Base-by-base conservation (phyloP, 75 land plant genomes). In the Adiantum capillusveneris region DNA sequence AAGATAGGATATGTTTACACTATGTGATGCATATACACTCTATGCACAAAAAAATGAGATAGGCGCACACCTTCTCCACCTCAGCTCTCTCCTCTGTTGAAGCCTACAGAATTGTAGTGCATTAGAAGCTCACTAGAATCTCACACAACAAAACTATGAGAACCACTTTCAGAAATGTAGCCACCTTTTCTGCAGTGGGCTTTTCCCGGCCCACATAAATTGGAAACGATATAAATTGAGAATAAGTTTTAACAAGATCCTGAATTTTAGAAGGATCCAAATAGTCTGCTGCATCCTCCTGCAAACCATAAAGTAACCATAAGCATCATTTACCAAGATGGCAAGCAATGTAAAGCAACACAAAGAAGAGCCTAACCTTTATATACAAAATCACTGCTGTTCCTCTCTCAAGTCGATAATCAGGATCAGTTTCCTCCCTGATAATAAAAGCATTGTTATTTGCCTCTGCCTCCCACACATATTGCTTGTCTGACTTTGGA, bases 191-290 rank as follows among this genome's bases (percentile, higher is more conserved):
- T 60, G 86, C 99, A 88, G 90, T 88, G 52, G 86, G 75, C 63
- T 90, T 95, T 62, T 95, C 97, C 58, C 87, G 83, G 88, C 97
- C 93, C 25, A 81, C 81, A 63, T 84, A 95, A 27, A 95, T 95
- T 19, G 99, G 99, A 65, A 95, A 95, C 14, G 99, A 95, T 56
- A 95, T 87, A 59, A 95, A 95, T 60, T 87, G 97, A 0, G 99
- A 95, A 37, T 95, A 95, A 51, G 85, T 90, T 57, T 86, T 90
- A 56, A 95, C 97, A 46, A 95, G 88, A 62, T 56, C 84, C 69
- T 80, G 65, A 69, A 95, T 64, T 64, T 79, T 82, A 39, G 79
- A 83, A 28, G 88, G 81, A 70, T 95, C 86, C 14, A 87, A 81
- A 73, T 73, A 95, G 50, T 78, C 97, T 22, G 56, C 54, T 49